phyloP scores from a whole-genome alignment of 2,329 filamentous ascomycete species.

The Aaosphaeria pasadenensis region DNA sequence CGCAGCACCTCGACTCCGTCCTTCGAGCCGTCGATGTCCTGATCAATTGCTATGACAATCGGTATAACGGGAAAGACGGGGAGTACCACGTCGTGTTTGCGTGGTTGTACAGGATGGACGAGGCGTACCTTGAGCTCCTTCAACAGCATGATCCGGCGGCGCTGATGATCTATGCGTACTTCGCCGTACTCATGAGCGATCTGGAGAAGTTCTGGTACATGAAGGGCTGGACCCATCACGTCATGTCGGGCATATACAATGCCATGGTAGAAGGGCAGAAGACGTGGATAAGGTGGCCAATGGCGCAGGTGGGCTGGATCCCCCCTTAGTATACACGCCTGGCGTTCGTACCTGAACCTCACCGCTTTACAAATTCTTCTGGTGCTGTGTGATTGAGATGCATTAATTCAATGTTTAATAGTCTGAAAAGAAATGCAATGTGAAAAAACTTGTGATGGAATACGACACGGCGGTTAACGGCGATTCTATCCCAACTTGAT shows the following conservation, averaged over 20 bases:
- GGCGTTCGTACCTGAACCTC: no score
- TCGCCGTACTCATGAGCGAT: conserved; percentile 21
- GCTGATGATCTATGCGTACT: conserved; percentile 25
- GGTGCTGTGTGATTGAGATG: no score
- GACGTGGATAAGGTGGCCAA: conserved; percentile 21
- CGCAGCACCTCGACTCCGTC: conserved; percentile 4
- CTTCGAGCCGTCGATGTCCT: conserved; percentile 12
- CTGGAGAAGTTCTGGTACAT: conserved; percentile 30
- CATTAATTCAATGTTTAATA: no score
- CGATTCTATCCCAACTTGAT: no score
- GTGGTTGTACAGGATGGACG: conserved; percentile 24
- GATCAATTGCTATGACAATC: conserved; percentile 16
- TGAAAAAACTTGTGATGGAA: no score
- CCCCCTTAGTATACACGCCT: conserved; percentile 4
- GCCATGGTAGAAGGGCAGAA: conserved; percentile 15
- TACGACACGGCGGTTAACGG: no score
- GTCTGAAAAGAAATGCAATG: no score
- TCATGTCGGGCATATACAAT: conserved; percentile 22
- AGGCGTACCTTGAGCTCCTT: conserved; percentile 19
- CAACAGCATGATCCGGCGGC: conserved; percentile 17
- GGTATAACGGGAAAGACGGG: conserved; percentile 17
- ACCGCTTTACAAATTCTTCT: no score
- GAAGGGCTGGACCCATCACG: conserved; percentile 27
- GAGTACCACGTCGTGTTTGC: conserved; percentile 25
- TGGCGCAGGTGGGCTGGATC: conserved; percentile 20